Evolutionary conservation across 352 stramenopile species (phyloP).

Genomic region (Phytopythium litorale): DNA sequence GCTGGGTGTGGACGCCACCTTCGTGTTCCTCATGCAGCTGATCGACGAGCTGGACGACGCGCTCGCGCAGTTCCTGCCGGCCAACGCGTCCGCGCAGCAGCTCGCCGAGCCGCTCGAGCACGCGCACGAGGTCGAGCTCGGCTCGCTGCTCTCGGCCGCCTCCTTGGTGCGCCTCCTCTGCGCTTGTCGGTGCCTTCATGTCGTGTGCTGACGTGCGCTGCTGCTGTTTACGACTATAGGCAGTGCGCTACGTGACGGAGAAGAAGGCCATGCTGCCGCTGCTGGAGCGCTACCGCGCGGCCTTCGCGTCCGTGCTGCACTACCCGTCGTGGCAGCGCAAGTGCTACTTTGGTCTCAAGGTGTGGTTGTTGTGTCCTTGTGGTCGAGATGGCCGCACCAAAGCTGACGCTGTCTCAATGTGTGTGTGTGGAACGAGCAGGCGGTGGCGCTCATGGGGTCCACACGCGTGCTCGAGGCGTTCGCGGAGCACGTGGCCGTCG

Average conservation of each 20-base stretch:
- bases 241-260: slow-evolving; percentile 74
- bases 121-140: slow-evolving; percentile 64
- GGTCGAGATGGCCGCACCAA: neutral
- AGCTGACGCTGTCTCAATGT: neutral
- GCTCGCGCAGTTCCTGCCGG: slow-evolving; percentile 28
- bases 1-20: slow-evolving; percentile 51
- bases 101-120: slow-evolving; percentile 21
- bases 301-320: slow-evolving; percentile 47
- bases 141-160: slow-evolving; percentile 59
- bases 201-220: neutral
- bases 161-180: slow-evolving; percentile 32
- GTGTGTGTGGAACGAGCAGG: slow-evolving; percentile 13
- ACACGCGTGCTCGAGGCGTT: slow-evolving; percentile 72
- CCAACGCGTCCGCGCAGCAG: slow-evolving; percentile 12
- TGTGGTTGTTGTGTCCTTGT: slow-evolving; percentile 8
- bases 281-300: slow-evolving; percentile 42
- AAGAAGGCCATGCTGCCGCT: slow-evolving; percentile 52
- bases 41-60: slow-evolving; percentile 61
- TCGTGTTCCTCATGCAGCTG: slow-evolving; percentile 61
- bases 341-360: slow-evolving; percentile 44
- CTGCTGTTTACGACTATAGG: slow-evolving; percentile 20
- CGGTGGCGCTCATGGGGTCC: slow-evolving; percentile 62
- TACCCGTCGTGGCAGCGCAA: slow-evolving; percentile 42
- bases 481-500: slow-evolving; percentile 23
- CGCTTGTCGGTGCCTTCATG: neutral